A percentile compares a stretch with the other conserved stretches of the same genome.
Evolutionary conservation across 768 basidiomycete species (phyloP).

Genomic region (Termitomyces sp.): DNA sequence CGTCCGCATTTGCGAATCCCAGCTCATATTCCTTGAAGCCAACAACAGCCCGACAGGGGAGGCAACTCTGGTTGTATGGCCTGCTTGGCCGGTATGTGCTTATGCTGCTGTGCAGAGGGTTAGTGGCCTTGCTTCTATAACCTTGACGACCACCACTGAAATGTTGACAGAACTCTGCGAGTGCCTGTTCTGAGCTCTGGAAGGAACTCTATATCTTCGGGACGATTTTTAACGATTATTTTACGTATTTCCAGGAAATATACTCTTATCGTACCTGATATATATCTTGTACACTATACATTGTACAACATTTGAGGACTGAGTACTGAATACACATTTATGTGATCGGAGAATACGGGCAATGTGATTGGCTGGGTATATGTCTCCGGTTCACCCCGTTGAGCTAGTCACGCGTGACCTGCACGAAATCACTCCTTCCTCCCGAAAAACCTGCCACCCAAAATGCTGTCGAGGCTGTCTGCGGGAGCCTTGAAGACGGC

Average conservation of each 20-base stretch:
- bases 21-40: constrained; percentile 23
- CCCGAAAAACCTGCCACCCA: constrained; percentile 47
- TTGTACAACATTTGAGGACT: neutral
- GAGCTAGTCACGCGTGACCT: constrained; percentile 44
- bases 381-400: constrained; percentile 52
- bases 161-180: constrained; percentile 63
- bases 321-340: neutral
- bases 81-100: constrained; percentile 60
- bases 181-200: constrained; percentile 53
- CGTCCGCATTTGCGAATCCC: neutral
- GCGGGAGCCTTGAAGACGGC: constrained; percentile 67
- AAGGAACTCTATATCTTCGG: neutral
- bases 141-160: constrained; percentile 5
- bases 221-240: constrained; percentile 2
- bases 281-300: neutral
- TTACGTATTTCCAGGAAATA: constrained; percentile 10
- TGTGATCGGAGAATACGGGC: constrained; percentile 21
- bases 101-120: constrained; percentile 80
- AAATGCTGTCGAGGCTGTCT: constrained; percentile 85
- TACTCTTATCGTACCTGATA: constrained; percentile 5
- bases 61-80: constrained; percentile 52
- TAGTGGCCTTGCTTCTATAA: constrained; percentile 4
- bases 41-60: constrained; percentile 53
- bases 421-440: constrained; percentile 35
- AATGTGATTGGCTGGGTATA: constrained; percentile 31